Base-by-base conservation (phyloP, 441 rosid genomes). In the Kokia cookei region DNA sequence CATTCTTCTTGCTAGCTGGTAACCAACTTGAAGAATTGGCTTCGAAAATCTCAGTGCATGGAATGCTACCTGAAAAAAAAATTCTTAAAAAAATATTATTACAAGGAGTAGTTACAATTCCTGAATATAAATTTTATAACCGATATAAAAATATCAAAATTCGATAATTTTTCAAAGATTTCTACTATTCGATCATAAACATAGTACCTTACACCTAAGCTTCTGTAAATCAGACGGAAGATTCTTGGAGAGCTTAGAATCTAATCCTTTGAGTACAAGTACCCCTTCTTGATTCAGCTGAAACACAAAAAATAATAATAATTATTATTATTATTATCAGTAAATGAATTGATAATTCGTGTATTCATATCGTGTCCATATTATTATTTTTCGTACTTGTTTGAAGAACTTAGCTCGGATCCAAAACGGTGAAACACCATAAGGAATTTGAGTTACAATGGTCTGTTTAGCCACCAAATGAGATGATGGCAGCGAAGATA, bases 151-250 rank as follows among this genome's bases (percentile, higher is more conserved):
- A 19, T 19, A 19, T 19, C 22, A 19, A 19, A 19, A 19, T 19
- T 19, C 22, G 22, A 19, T 19, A 37, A 7, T 37, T 37, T 37
- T 37, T 29, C 35, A 1, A 29, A 35, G 7, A 35, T 35, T 6
- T 35, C 40, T 35, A 6, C 2, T 6, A 7, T 35, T 37, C 2
- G 40, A 37, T 6, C 8, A 37, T 37, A 37, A 37, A 37, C 40
- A 37, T 37, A 1, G 1, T 73, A 91, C 94, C 94, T 93, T 93
- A 81, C 98, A 94, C 68, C 92, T 84, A 50, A 94, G 98, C 84
- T 91, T 93, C 90, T 92, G 98, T 42, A 94, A 82, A 86, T 93
- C 98, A 26, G 79, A 71, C 50, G 92, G 92, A 6, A 94, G 94
- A 74, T 90, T 90, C 88, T 90, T 92, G 43, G 97, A 81, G 53